These are phyloP conservation scores for Kazachstania sp. DNA, from an alignment of 1,139 yeast species.

Conservation along the genomic window DNA sequence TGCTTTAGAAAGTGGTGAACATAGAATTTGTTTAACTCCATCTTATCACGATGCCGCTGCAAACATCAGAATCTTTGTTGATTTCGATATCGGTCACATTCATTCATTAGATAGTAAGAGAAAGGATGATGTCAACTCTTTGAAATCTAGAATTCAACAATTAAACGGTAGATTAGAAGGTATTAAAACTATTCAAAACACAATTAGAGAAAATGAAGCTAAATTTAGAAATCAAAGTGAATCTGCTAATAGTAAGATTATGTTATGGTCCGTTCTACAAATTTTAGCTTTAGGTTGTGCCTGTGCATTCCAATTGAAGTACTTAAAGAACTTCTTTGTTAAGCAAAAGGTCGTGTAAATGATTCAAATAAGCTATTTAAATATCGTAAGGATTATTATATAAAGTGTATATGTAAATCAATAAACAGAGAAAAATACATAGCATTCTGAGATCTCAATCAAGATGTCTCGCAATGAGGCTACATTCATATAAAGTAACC, in stretches of 20 bases:
- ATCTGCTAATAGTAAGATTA: constrained; percentile 42
- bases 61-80: constrained; percentile 39
- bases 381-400: neutral
- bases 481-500: too few relatives aligned
- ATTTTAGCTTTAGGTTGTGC: constrained; percentile 38
- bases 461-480: too few relatives aligned
- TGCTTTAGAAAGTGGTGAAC: constrained; percentile 55
- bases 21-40: constrained; percentile 52
- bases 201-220: constrained; percentile 46
- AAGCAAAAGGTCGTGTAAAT: constrained; percentile 48
- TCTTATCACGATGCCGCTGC: constrained; percentile 37
- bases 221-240: constrained; percentile 48
- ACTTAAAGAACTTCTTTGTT: constrained; percentile 51
- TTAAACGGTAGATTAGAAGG: constrained; percentile 41
- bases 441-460: too few relatives aligned
- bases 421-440: neutral
- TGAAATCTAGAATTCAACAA: constrained; percentile 38
- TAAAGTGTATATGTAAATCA: neutral
- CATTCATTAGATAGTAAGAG: constrained; percentile 41
- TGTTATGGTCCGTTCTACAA: constrained; percentile 51
- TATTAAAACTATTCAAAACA: constrained; percentile 45
- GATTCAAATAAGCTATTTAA: neutral
- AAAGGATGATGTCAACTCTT: constrained; percentile 35
- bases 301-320: constrained; percentile 55
- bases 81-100: constrained; percentile 43